Base-by-base conservation (phyloP, 2,329 filamentous ascomycete genomes). In the Laburnicola sp. region DNA sequence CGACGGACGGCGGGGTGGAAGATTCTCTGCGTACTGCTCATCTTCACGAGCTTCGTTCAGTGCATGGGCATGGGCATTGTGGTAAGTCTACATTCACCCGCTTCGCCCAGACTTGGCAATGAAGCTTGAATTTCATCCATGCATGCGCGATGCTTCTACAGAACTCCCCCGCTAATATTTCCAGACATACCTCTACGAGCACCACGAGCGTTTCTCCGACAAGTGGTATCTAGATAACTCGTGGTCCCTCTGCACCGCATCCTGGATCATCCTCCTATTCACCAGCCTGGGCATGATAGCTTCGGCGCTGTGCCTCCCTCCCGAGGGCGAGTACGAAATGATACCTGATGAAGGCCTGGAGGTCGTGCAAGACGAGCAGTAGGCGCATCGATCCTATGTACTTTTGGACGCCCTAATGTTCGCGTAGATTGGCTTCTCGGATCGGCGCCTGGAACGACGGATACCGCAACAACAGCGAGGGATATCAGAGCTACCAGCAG, bases 301-400 rank as follows among this genome's bases (percentile, higher is more conserved):
- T 8, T 88, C 89, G 1, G 87, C 86, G 4, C 83, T 85, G 52
- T 73, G 88, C 22, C 77, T 96, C 37, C 87, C 90, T 0, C 82
- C 85, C 0, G 92, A 97, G 70, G 89, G 88, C 64, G 92, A 90
- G 49, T 97, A 96, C 75, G 89, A 96, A 70, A 82, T 89, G 56
- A 90, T 86, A 67, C 84, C 78, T 27, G 64, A 71, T 42, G 51
- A 60, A 37, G 51, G 59, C 31, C 45, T 63, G 32, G 62, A 66
- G 25, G 45, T 46, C 34, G 50, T 59, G 47, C 65, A 68, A 51
- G 68, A 70, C 46, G 68, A 72, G 53, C 64, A 63, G 69, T 72
- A 63, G 62, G 68, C 54, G 28, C 48, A 47, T 37, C 31, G 41
- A 30, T 11, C n/a, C 31, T 10, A 35, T 27, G 26, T 26, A 47